phyloP scores from a whole-genome alignment of 1,284 basidiomycete genomes.

The Pholiota adiposa region DNA sequence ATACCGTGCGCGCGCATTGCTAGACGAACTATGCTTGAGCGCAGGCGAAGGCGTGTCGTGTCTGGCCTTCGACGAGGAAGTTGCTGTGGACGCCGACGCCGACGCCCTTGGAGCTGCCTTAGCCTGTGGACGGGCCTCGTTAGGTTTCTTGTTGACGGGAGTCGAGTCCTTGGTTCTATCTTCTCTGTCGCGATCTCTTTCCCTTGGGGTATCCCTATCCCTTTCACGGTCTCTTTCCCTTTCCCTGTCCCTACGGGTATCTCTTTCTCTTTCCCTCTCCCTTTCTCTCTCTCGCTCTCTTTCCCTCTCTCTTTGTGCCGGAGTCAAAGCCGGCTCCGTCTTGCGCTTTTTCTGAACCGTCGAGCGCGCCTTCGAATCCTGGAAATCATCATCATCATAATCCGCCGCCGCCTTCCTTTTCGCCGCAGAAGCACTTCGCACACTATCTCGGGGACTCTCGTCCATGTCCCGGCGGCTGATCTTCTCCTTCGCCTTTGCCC shows the following conservation, averaged over 20 bases:
- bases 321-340: conserved; percentile 5
- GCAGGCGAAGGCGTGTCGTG: conserved; percentile 13
- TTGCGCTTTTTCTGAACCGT: conserved; percentile 12
- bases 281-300: not conserved
- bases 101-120: conserved; percentile 3
- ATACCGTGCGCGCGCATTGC: not conserved
- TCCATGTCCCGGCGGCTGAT: not conserved
- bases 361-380: not conserved
- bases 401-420: conserved; percentile 14
- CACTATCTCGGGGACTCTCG: not conserved
- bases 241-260: not conserved
- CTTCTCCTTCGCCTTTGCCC: conserved; percentile 5
- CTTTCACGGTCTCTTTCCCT: conserved; percentile 1
- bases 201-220: not conserved
- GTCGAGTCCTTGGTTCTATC: conserved; percentile 1
- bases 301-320: conserved; percentile 7
- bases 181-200: conserved; percentile 3
- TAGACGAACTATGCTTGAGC: not conserved
- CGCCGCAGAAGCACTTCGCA: not conserved
- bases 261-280: not conserved
- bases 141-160: not conserved
- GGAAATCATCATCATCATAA: conserved; percentile 3
- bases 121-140: not conserved
- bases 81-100: not conserved
- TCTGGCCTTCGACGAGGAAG: not conserved